Evolutionary conservation across 805 yeast species (phyloP).

Genomic region (Kuraishia capsulata): DNA sequence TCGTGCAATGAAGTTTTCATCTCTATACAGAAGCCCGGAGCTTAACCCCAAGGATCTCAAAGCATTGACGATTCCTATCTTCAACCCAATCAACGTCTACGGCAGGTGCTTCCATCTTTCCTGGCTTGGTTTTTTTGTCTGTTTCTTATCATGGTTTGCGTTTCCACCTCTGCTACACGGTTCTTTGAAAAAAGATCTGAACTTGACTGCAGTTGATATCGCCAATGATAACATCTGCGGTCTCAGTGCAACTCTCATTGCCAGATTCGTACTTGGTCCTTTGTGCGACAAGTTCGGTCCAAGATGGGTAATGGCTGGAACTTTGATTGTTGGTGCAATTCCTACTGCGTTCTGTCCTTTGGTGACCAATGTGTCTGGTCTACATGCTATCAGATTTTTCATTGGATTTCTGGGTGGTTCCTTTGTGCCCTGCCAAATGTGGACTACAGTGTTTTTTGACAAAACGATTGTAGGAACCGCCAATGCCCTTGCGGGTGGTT

Average conservation of each 20-base stretch:
- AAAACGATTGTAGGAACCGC: slow-evolving; percentile 20
- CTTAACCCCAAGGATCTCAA: slow-evolving; percentile 17
- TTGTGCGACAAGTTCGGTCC: slow-evolving; percentile 20
- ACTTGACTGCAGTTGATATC: slow-evolving; percentile 14
- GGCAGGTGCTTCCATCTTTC: slow-evolving; percentile 17
- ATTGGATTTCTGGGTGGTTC: slow-evolving; percentile 22
- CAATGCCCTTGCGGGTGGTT: slow-evolving; percentile 22
- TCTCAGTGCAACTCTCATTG: slow-evolving; percentile 18
- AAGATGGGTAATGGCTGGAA: slow-evolving; percentile 16
- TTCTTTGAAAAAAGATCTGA: slow-evolving; percentile 14
- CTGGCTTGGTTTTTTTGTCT: slow-evolving; percentile 22
- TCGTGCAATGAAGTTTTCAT: slow-evolving; percentile 7
- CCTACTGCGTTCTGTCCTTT: slow-evolving; percentile 20
- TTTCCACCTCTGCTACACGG: slow-evolving; percentile 20
- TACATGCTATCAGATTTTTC: slow-evolving; percentile 20
- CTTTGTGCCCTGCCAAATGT: slow-evolving; percentile 20
- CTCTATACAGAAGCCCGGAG: slow-evolving; percentile 14
- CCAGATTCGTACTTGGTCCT: slow-evolving; percentile 19
- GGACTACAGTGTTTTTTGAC: slow-evolving; percentile 20
- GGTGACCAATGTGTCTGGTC: slow-evolving; percentile 13
- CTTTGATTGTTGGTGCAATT: slow-evolving; percentile 15
- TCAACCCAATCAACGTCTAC: slow-evolving; percentile 15
- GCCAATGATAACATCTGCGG: slow-evolving; percentile 22
- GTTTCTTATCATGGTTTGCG: slow-evolving; percentile 23
- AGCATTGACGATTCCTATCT: slow-evolving; percentile 16